Conservation (phyloP, 2,329 filamentous ascomycete genomes). For the Gremmenia infestans region DNA sequence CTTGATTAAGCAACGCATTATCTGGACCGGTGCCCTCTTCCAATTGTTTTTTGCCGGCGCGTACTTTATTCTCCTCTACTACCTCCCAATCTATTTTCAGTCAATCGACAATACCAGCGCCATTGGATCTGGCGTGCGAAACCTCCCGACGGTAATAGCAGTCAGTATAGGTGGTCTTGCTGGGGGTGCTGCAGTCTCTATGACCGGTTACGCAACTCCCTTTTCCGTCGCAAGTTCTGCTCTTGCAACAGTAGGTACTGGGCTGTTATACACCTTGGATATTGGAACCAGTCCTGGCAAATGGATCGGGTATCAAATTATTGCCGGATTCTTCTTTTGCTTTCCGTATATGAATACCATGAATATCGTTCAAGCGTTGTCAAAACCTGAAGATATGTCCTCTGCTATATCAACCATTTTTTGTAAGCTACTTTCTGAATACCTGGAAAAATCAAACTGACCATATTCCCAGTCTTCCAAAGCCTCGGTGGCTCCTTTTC, state of each 20-base stretch:
- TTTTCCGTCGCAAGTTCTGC: conserved; percentile 25
- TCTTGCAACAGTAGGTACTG: conserved; percentile 27
- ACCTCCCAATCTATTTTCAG: conserved; percentile 45
- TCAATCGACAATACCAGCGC: conserved; percentile 34
- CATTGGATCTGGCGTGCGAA: conserved; percentile 30
- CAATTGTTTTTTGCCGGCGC: conserved; percentile 1
- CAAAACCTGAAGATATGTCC: conserved; percentile 10
- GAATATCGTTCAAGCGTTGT: conserved; percentile 36
- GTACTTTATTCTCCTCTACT: conserved; percentile 32
- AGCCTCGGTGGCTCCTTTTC: conserved; percentile 44
- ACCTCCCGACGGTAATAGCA: background rate
- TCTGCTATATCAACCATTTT: conserved; percentile 4
- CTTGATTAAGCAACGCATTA: conserved; percentile 14
- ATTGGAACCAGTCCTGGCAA: conserved; percentile 6
- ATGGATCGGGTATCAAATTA: conserved; percentile 20
- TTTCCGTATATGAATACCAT: conserved; percentile 33
- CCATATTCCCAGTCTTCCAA: conserved; percentile 38
- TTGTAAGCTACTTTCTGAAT: no score
- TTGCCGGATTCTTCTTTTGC: conserved; percentile 10
- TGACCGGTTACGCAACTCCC: conserved; percentile 5
- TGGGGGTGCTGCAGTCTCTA: conserved; percentile 37
- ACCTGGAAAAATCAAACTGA: no score
- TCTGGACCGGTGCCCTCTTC: conserved; percentile 10
- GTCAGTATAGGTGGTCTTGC: conserved; percentile 36
- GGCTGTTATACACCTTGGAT: conserved; percentile 31